phyloP scores from a whole-genome alignment of 768 basidiomycete genomes.

The Mycena rosella region DNA sequence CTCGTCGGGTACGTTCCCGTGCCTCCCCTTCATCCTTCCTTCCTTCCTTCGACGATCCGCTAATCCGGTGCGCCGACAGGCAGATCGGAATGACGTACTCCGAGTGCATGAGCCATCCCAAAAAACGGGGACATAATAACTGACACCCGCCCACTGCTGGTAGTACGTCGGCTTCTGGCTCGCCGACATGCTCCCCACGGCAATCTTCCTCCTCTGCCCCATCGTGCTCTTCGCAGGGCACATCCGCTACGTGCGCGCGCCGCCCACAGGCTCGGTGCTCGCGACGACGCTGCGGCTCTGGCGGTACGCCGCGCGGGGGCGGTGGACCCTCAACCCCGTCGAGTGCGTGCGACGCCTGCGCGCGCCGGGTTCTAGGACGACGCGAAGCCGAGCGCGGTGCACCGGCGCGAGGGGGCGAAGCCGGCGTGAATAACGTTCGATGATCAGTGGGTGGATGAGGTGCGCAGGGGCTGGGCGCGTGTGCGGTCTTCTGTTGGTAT shows the following conservation, averaged over 20 bases:
- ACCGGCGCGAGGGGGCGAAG: slow-evolving; percentile 42
- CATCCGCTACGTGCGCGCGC: slow-evolving; percentile 65
- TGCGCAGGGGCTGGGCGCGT: slow-evolving; percentile 58
- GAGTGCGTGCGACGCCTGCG: slow-evolving; percentile 59
- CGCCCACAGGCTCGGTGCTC: slow-evolving; percentile 76
- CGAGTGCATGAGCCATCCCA: slow-evolving; percentile 59
- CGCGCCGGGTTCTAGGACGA: slow-evolving; percentile 76
- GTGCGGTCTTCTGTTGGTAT: slow-evolving; percentile 37
- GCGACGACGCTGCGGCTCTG: slow-evolving; percentile 58
- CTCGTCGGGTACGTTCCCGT: slow-evolving; percentile 5
- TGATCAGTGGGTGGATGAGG: slow-evolving; percentile 84
- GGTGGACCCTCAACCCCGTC: slow-evolving; percentile 70
- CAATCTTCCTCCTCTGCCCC: slow-evolving; percentile 72
- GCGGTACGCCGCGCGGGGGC: slow-evolving; percentile 58
- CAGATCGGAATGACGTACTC: slow-evolving; percentile 58
- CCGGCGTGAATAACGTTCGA: slow-evolving; percentile 84
- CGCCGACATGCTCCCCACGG: slow-evolving; percentile 72
- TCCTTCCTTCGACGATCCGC: too few species aligned
- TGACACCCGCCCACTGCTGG: neutral
- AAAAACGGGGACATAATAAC: neutral
- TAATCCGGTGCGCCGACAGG: too few species aligned
- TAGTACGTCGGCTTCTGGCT: slow-evolving; percentile 77
- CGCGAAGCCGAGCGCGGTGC: slow-evolving; percentile 69
- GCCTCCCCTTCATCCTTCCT: too few species aligned
- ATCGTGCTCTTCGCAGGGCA: slow-evolving; percentile 68